Evolutionary conservation across 345 rosid genomes (phyloP), one percentile per base, ranked within the genome.

Genomic region (Lumnitzera racemosa): DNA sequence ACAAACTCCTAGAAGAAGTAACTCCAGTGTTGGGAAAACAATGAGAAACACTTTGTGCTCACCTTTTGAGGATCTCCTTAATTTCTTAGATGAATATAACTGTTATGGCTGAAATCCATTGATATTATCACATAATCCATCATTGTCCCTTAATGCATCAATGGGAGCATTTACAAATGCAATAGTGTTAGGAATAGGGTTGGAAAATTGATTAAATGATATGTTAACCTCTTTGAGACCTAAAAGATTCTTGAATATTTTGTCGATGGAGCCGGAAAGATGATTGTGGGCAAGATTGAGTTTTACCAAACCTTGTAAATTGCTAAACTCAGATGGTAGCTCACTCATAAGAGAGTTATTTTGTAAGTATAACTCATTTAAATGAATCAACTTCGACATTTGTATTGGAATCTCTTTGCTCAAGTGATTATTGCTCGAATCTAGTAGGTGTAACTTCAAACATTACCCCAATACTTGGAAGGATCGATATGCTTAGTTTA

Each of bases 371-470:
- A 36, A 36, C 43, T 4, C 68, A 0, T 56, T 51, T 52, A 62
- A 17, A 14, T 51, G 70, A 20, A 2, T 3, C 12, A 74, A 12
- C 13, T 27, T 48, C 36, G 62, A 50, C 3, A 78, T 15, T 2
- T 56, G n/a, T 4, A 0, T 2, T 1, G 78, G 78, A 60, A 80
- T 78, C n/a, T 47, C 6, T 27, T 62, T 57, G 5, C 20, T 59
- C 23, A 83, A 59, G 1, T 58, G 0, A 17, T 83, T 78, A 17
- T n/a, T 53, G 50, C 85, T 74, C 76, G 80, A 17, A 63, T 77
- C 55, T 67, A 78, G 48, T 47, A 23, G 36, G 12, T 9, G 29
- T 24, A 53, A 1, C 52, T 36, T 36, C 7, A 9, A 36, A 9
- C 43, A 36, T 36, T 36, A 9, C 10, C 7, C 7, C 0, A 9